phyloP scores from a whole-genome alignment of 345 rosid genomes.

The Anastatica hierochuntica region DNA sequence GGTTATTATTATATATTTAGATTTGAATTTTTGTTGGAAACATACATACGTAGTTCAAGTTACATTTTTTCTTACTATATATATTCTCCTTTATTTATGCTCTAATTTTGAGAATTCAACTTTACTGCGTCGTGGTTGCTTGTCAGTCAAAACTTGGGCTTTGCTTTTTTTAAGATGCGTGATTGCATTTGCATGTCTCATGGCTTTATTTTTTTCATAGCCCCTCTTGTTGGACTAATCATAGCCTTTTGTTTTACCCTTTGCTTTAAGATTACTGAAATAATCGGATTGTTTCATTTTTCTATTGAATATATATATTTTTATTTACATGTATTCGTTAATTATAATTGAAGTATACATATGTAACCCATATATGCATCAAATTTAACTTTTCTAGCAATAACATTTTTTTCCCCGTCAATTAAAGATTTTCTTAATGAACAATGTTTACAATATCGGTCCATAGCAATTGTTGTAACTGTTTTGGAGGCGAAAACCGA shows the following conservation, averaged over 20 bases:
- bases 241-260: constrained; percentile 14
- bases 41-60: constrained; percentile 13
- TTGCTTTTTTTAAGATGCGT: constrained; percentile 23
- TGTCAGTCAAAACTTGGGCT: constrained; percentile 25
- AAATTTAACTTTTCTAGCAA: too few species aligned
- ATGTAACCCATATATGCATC: too few species aligned
- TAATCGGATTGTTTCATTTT: neutral
- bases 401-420: too few species aligned
- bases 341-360: too few species aligned
- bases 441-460: too few species aligned
- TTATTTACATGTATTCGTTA: too few species aligned
- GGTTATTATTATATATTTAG: neutral
- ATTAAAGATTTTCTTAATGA: too few species aligned
- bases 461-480: too few species aligned
- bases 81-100: neutral
- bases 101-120: constrained; percentile 23
- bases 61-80: neutral
- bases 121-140: constrained; percentile 30
- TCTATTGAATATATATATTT: too few species aligned
- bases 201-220: constrained; percentile 13
- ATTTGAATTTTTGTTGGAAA: constrained; percentile 18
- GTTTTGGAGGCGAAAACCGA: too few species aligned
- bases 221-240: constrained; percentile 25
- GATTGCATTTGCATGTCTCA: constrained; percentile 27
- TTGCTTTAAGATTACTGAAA: constrained; percentile 12